Conservation (phyloP, 305 asterid genomes). For the Fraxinus ornus region DNA sequence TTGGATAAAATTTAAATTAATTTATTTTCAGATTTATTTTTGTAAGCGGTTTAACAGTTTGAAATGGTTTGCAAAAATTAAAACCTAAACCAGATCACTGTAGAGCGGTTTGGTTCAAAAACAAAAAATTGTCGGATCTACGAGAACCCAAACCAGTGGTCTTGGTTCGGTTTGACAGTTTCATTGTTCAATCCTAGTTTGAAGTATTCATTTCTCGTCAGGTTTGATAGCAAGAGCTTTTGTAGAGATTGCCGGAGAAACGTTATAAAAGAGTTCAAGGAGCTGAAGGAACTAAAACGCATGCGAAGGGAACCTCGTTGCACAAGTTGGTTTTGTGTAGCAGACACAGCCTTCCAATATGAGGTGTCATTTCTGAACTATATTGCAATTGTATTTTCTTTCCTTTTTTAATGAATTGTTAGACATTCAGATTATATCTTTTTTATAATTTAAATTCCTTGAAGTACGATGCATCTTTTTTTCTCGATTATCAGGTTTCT, state of each 20-base stretch:
- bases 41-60: too few species aligned
- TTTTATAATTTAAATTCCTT: conserved; percentile 21
- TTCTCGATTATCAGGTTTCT: conserved; percentile 63
- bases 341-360: conserved; percentile 87
- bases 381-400: conserved; percentile 13
- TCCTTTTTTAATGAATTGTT: not conserved
- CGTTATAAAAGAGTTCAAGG: conserved; percentile 94
- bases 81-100: too few species aligned
- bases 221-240: conserved; percentile 97
- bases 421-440: conserved; percentile 18
- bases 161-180: not conserved
- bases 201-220: conserved; percentile 30
- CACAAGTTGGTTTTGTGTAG: conserved; percentile 94
- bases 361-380: conserved; percentile 47
- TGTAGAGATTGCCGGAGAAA: conserved; percentile 99
- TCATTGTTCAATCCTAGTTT: too few species aligned
- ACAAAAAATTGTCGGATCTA: too few species aligned
- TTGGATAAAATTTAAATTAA: too few species aligned
- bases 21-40: too few species aligned
- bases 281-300: conserved; percentile 93
- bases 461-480: conserved; percentile 30
- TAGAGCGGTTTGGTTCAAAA: too few species aligned
- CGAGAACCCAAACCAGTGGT: too few species aligned
- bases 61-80: too few species aligned
- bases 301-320: conserved; percentile 82